phyloP scores from a whole-genome alignment of 768 basidiomycete species.

The Naganishia vaughanmartiniae region DNA sequence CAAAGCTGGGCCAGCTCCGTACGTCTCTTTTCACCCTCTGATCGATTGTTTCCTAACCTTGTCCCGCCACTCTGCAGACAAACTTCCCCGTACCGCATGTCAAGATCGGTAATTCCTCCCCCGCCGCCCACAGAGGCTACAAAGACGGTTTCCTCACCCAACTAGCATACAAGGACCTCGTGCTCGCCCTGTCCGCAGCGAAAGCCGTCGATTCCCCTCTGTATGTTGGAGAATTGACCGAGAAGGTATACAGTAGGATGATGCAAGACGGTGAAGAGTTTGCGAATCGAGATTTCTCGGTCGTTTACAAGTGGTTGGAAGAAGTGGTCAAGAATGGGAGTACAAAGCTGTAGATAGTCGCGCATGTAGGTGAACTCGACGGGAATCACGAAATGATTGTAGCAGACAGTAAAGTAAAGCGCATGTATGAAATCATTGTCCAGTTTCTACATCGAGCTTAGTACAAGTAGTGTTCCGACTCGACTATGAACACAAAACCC shows the following conservation, averaged over 20 bases:
- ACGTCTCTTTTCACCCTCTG: neutral
- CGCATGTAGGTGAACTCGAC: too few relatives aligned
- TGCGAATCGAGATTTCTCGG: slow-evolving; percentile 26
- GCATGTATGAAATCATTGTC: too few relatives aligned
- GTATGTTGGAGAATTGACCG: slow-evolving; percentile 26
- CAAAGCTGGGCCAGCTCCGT: slow-evolving; percentile 32
- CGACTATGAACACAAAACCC: too few relatives aligned
- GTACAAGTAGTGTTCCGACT: too few relatives aligned
- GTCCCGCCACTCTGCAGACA: neutral
- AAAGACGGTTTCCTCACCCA: slow-evolving; percentile 32
- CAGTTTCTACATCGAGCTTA: too few relatives aligned
- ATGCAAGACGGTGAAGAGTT: slow-evolving; percentile 21
- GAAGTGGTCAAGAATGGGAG: slow-evolving; percentile 19
- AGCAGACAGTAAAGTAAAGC: too few relatives aligned
- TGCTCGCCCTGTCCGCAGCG: slow-evolving; percentile 28
- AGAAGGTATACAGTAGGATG: slow-evolving; percentile 29
- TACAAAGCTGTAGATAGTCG: neutral
- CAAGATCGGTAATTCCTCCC: slow-evolving; percentile 21
- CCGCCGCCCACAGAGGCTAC: slow-evolving; percentile 31
- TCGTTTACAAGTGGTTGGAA: slow-evolving; percentile 34
- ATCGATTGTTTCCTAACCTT: neutral
- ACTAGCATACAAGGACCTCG: slow-evolving; percentile 32
- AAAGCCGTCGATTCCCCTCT: slow-evolving; percentile 20
- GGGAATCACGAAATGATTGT: too few relatives aligned
- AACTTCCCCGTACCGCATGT: slow-evolving; percentile 34